Evolutionary conservation across 805 yeast genomes (phyloP), one percentile per base, ranked within the genome.

Genomic region (Candida fluviatilis): DNA sequence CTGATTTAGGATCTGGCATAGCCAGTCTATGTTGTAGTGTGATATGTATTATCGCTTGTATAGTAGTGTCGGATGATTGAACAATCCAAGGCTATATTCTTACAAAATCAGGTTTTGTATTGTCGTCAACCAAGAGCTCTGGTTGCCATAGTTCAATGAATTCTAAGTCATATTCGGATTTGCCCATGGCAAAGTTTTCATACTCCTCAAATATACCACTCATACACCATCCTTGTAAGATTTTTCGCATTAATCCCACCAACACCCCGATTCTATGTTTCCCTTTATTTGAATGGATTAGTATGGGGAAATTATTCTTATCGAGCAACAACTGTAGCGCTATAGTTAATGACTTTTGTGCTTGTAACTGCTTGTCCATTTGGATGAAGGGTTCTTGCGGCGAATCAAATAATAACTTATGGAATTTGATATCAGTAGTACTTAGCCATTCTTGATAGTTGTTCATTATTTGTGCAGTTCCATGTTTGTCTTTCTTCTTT

Each of bases 221-320:
- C 51, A 87, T 71, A 41, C 93, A 80, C 99, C 99, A 91, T 1
- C 95, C 95, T 60, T 89, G 96, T 33, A 89, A 64, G 37, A 84
- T 58, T 54, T 87, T 88, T 35, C 99, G 66, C 73, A 91, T 80
- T 21, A 88, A 71, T 0, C 96, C 99, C n/a, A 90, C 95, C 30
- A 90, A 68, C 1, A 93, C 90, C 0, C 98, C 98, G 2, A 88
- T 90, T 31, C 99, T 64, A 57, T 91, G 99, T 58, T 93, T 93
- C n/a, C 99, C 99, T 64, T 91, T 91, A 60, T 93, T 88, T 3
- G 96, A 88, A 58, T 93, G 98, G 10, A 91, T 76, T 40, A 91
- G 67, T 10, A 91, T 78, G 1, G 99, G 99, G 55, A 84, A 87
- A 56, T 89, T 89, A 11, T 80, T 77, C 34, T 69, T 69, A 50